phyloP scores from a whole-genome alignment of 2,329 filamentous ascomycete species.

The Diaporthe aspalathi region DNA sequence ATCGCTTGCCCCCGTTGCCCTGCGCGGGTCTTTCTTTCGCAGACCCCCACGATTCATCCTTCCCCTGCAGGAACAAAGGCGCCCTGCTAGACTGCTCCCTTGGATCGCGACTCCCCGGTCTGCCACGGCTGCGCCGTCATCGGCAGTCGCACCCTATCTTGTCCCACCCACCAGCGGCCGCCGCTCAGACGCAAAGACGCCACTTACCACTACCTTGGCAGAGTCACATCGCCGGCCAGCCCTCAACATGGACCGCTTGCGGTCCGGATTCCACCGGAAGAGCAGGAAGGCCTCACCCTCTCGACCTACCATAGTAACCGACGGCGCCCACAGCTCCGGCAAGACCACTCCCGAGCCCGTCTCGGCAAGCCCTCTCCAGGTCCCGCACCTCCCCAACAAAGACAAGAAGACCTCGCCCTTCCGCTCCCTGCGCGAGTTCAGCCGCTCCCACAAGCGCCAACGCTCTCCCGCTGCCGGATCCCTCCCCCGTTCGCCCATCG shows the following conservation, averaged over 20 bases:
- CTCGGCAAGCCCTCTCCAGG: constrained; percentile 33
- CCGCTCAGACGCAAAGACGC: constrained; percentile 14
- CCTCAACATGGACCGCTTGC: constrained; percentile 38
- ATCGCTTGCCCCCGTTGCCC: not conserved
- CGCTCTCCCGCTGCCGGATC: constrained; percentile 52
- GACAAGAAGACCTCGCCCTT: constrained; percentile 51
- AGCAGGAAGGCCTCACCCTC: constrained; percentile 37
- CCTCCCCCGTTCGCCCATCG: constrained; percentile 41
- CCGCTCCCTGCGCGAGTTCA: constrained; percentile 56
- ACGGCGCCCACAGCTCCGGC: constrained; percentile 37
- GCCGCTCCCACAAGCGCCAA: constrained; percentile 60
- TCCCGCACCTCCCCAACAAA: constrained; percentile 35
- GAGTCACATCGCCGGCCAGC: constrained; percentile 15
- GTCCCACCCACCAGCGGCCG: constrained; percentile 18
- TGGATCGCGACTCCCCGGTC: constrained; percentile 26
- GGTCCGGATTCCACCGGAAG: constrained; percentile 40
- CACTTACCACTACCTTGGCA: constrained; percentile 14
- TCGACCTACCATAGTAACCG: constrained; percentile 36
- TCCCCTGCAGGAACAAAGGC: no score
- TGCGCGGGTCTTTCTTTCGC: not conserved
- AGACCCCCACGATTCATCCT: not conserved
- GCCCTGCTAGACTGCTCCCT: not conserved
- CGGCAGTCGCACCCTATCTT: constrained; percentile 18
- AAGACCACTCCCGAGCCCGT: constrained; percentile 37
- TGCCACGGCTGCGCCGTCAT: not conserved